phyloP scores from a whole-genome alignment of 176 grass and related monocot species.

The Oryza officinalis region DNA sequence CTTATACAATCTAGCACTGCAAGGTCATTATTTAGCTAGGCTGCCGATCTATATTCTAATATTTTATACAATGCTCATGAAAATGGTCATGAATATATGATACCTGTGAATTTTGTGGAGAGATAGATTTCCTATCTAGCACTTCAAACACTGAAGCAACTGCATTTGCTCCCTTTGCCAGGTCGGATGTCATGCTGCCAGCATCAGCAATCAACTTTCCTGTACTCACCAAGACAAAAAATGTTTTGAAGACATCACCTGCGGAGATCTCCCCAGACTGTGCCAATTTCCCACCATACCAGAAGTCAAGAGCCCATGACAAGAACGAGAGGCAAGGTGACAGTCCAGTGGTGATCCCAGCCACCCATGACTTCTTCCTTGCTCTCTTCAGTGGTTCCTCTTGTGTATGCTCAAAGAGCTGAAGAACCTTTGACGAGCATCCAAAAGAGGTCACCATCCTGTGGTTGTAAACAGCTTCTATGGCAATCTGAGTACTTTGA shows the following conservation, averaged over 20 bases:
- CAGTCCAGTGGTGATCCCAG: constrained; percentile 80
- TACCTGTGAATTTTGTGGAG: constrained; percentile 65
- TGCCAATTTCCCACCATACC: constrained; percentile 91
- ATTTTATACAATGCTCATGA: constrained; percentile 11
- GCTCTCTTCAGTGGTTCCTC: constrained; percentile 78
- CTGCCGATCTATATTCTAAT: constrained; percentile 4
- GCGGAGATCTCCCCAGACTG: constrained; percentile 82
- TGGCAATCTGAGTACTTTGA: constrained; percentile 92
- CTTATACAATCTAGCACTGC: constrained; percentile 4
- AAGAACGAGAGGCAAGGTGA: constrained; percentile 92
- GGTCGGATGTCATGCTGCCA: constrained; percentile 96
- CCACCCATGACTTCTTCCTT: constrained; percentile 93
- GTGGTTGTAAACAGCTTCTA: constrained; percentile 96
- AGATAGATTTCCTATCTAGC: constrained; percentile 84
- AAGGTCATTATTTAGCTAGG: constrained; percentile 8
- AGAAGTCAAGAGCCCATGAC: constrained; percentile 97
- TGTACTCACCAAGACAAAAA: constrained; percentile 97
- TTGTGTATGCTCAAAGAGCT: constrained; percentile 78
- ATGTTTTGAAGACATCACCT: constrained; percentile 97
- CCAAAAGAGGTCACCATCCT: constrained; percentile 97
- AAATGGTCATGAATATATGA: background rate
- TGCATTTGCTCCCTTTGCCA: constrained; percentile 93
- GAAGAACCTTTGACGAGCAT: constrained; percentile 74
- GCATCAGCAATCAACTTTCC: constrained; percentile 97
- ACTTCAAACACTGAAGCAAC: constrained; percentile 97